A percentile compares a stretch with the other conserved stretches of the same genome.
Evolutionary conservation across 2,329 filamentous ascomycete genomes (phyloP).

Genomic region (Fusarium ramigenum): DNA sequence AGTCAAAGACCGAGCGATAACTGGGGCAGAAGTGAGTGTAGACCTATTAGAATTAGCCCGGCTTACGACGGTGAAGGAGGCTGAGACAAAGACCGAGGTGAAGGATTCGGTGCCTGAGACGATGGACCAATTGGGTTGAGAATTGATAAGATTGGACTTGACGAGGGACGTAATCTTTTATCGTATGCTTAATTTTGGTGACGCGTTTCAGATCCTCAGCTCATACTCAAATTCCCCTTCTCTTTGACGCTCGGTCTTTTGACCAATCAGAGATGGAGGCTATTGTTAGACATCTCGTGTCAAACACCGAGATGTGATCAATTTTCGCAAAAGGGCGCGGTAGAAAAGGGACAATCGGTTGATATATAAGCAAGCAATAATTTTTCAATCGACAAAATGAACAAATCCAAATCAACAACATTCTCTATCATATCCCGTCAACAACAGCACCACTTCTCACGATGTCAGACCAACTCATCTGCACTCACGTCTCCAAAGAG

Average conservation of each 20-base stretch:
- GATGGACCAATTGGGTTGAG: neutral
- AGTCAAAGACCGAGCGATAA: slow-evolving; percentile 11
- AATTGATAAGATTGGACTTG: too few species aligned
- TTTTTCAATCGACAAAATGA: rapidly evolving
- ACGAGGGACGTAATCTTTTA: neutral
- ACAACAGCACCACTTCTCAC: neutral
- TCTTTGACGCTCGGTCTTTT: neutral
- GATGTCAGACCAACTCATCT: neutral
- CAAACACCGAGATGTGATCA: neutral
- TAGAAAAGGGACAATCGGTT: rapidly evolving
- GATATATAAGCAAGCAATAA: neutral
- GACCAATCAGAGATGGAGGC: neutral
- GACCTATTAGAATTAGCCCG: neutral
- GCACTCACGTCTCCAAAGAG: neutral
- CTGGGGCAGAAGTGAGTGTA: rapidly evolving
- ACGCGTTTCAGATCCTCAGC: neutral
- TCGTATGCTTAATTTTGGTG: neutral
- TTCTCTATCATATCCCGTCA: neutral
- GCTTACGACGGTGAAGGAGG: neutral
- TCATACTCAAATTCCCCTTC: neutral
- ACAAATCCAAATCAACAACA: neutral
- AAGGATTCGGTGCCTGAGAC: slow-evolving; percentile 3
- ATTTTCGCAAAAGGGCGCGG: neutral
- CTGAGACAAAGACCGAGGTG: slow-evolving; percentile 7
- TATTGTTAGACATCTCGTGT: neutral